Percentiles rank a stretch among this genome's conserved stretches.
phyloP scores from a whole-genome alignment of 2,329 filamentous ascomycete genomes.

The Aspergillus sp. region DNA sequence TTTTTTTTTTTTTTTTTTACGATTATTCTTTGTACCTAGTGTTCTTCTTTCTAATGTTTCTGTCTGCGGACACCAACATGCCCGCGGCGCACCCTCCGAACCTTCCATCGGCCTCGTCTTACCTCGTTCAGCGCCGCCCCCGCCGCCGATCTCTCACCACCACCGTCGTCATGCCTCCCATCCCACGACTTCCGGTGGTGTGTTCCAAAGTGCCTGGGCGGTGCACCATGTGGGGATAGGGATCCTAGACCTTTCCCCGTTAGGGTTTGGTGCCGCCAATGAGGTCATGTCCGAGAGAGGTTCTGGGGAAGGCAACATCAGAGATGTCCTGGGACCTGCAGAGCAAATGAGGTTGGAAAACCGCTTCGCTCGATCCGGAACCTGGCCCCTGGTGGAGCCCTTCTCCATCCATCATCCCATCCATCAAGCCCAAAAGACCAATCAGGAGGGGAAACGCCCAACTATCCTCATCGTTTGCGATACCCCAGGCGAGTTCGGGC shows the following conservation, averaged over 20 bases:
- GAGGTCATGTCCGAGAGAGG: background rate
- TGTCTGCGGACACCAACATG: background rate
- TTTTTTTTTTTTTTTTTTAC: too few species aligned
- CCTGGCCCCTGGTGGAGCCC: conserved; percentile 12
- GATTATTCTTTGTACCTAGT: too few species aligned
- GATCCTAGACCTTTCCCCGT: background rate
- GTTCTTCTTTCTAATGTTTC: background rate
- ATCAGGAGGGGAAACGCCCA: background rate
- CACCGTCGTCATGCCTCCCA: conserved; percentile 5
- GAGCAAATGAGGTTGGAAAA: conserved; percentile 1
- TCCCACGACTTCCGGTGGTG: background rate
- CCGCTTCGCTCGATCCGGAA: conserved; percentile 17
- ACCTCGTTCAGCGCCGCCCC: conserved; percentile 5
- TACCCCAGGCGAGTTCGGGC: background rate
- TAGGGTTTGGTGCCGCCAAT: conserved; percentile 2
- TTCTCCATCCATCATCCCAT: background rate
- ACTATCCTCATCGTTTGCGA: background rate
- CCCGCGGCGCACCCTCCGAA: too few species aligned
- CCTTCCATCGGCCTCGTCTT: conserved; percentile 2
- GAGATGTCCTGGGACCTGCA: background rate
- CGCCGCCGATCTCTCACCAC: conserved; percentile 1
- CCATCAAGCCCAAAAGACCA: background rate
- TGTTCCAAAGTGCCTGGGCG: conserved; percentile 3
- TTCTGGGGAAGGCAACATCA: background rate
- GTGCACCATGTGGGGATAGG: conserved; percentile 4